Evolutionary conservation across 2,329 filamentous ascomycete genomes (phyloP), one percentile per base, ranked within the genome.

Genomic region (Colletotrichum sidae): DNA sequence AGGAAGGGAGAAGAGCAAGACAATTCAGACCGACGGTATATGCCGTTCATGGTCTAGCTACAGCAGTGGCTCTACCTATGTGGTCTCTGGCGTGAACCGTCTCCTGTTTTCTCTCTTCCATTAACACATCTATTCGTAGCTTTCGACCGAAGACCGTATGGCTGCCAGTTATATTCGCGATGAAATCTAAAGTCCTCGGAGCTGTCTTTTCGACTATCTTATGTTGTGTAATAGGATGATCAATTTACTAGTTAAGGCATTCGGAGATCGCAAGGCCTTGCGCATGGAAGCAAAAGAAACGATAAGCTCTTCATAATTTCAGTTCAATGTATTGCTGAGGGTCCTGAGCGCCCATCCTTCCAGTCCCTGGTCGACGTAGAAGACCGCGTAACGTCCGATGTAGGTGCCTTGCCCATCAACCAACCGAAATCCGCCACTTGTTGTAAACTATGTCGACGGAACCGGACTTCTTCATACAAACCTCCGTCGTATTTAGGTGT

Each of bases 311-410:
- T 76, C 73, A 12, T 60, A 50, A 0, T 65, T 65, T 72, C 73
- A 75, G 0, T 73, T 73, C 44, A 77, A 8, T 10, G 75, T 57
- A 50, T 77, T 69, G 1, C 71, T 72, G 10, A 76, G 49, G 1
- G 73, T 67, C 12, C 69, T 69, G 2, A 72, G 41, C 3, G 60
- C 75, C 55, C 76, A 77, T 0, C 72, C 72, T 12, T 74, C 73
- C 2, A 74, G 45, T 34, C 69, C 70, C 56, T 70, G 65, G 6
- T 72, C 70, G 17, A 70, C 55, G 35, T 70, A 72, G 8, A 65
- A 59, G 2, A 71, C 67, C 15, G 71, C 72, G 41, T 68, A 72
- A 1, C 61, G 44, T 7, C 66, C 68, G 46, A 69, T 52, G 33
- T 60, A 37, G 17, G 53, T 61, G 25, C 63, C 58, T 62, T 9